Evolutionary conservation across 2,329 filamentous ascomycete genomes (phyloP).

Genomic region (Epichloe uncinata): DNA sequence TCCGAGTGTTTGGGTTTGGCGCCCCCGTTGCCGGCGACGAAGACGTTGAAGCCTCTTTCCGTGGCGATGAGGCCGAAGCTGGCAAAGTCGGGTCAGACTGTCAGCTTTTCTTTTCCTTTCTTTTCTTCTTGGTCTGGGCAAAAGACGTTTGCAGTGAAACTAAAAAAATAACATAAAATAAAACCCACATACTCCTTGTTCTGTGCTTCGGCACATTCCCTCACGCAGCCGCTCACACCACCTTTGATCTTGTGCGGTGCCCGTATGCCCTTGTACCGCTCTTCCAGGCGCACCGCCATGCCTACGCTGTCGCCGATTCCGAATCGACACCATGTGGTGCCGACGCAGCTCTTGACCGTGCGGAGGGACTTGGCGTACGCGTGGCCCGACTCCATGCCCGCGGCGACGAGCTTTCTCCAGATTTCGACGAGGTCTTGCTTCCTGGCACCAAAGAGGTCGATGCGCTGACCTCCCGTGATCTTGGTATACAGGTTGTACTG

Average conservation of each 20-base stretch:
- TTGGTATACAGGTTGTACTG: slow-evolving; percentile 80
- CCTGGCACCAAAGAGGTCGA: slow-evolving; percentile 84
- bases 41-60: slow-evolving; percentile 88
- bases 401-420: slow-evolving; percentile 68
- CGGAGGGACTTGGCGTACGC: slow-evolving; percentile 81
- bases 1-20: slow-evolving; percentile 74
- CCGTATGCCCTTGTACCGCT: slow-evolving; percentile 86
- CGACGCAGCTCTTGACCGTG: slow-evolving; percentile 86
- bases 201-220: slow-evolving; percentile 85
- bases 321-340: slow-evolving; percentile 81
- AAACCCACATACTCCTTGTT: slow-evolving; percentile 60
- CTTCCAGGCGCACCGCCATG: slow-evolving; percentile 76
- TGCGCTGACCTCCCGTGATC: slow-evolving; percentile 82
- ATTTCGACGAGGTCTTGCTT: slow-evolving; percentile 77
- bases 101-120: background rate
- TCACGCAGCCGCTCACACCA: slow-evolving; percentile 80
- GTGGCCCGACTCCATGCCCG: slow-evolving; percentile 81
- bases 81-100: background rate
- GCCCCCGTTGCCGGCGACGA: slow-evolving; percentile 79
- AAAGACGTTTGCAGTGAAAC: background rate
- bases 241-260: slow-evolving; percentile 84
- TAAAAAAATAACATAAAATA: too few species aligned
- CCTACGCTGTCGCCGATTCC: slow-evolving; percentile 84
- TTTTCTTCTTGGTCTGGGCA: background rate
- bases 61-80: slow-evolving; percentile 85